phyloP scores from a whole-genome alignment of 805 yeast species.

The Wickerhamomyces silvicola region DNA sequence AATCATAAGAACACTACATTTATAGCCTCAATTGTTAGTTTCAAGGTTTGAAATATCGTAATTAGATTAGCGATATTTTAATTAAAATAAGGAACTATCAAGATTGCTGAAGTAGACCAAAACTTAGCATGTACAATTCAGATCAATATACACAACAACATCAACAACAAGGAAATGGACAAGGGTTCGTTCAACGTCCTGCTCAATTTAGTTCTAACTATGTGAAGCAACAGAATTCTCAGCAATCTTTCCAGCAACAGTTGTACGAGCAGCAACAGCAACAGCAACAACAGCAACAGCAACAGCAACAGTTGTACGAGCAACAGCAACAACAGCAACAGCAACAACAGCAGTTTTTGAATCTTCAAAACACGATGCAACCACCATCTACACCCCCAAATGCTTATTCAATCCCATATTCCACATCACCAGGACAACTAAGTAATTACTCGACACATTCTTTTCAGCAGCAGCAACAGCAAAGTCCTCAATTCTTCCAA shows the following conservation, averaged over 20 bases:
- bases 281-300: conserved; percentile 27
- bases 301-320: conserved; percentile 26
- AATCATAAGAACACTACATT: too few relatives aligned
- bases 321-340: conserved; percentile 21
- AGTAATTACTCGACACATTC: conserved; percentile 9
- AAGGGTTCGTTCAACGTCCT: conserved; percentile 27
- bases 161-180: conserved; percentile 12
- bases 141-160: conserved; percentile 12
- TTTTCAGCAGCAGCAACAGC: conserved; percentile 18
- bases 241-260: conserved; percentile 33
- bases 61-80: too few relatives aligned
- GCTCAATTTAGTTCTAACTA: conserved; percentile 30
- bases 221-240: conserved; percentile 33
- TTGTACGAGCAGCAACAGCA: conserved; percentile 27
- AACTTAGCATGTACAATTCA: conserved; percentile 13
- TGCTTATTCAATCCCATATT: conserved; percentile 11
- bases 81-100: too few relatives aligned
- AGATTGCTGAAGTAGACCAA: too few relatives aligned
- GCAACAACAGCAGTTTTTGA: conserved; percentile 18
- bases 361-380: conserved; percentile 23
- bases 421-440: conserved; percentile 20
- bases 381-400: conserved; percentile 21
- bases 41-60: too few relatives aligned
- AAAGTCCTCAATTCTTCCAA: conserved; percentile 21
- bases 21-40: too few relatives aligned